Evolutionary conservation across 768 basidiomycete species (phyloP).

Genomic region (Phylloporus arenicola): DNA sequence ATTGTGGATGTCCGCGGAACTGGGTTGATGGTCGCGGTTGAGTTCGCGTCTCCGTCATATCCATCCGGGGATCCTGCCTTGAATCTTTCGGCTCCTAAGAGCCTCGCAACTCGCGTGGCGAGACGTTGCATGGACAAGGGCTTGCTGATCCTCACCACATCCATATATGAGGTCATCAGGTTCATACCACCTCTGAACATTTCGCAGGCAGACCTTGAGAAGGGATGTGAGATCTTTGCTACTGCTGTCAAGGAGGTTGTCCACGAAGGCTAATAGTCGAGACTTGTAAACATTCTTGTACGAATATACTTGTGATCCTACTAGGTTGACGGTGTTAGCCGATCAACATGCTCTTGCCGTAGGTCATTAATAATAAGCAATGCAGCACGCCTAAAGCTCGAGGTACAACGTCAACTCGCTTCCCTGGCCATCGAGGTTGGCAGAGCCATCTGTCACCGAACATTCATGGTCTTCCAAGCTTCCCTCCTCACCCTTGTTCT

Average conservation of each 20-base stretch:
- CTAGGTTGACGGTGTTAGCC: too few relatives aligned
- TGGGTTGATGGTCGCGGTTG: conserved; percentile 86
- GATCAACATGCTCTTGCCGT: neutral
- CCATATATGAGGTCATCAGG: conserved; percentile 79
- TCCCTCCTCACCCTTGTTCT: conserved; percentile 5
- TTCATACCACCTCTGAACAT: conserved; percentile 94
- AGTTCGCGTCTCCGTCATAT: conserved; percentile 62
- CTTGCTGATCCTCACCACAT: conserved; percentile 83
- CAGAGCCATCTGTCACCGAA: neutral
- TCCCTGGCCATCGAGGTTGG: conserved; percentile 13
- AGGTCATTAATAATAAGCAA: neutral
- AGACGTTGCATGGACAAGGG: conserved; percentile 83
- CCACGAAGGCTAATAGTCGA: conserved; percentile 28
- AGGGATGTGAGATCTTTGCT: conserved; percentile 59
- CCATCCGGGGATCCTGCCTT: conserved; percentile 45
- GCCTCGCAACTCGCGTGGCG: conserved; percentile 65
- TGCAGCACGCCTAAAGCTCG: conserved; percentile 5
- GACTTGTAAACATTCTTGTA: neutral
- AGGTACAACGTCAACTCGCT: conserved; percentile 2
- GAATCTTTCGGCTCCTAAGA: conserved; percentile 36
- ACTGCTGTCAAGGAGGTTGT: conserved; percentile 70
- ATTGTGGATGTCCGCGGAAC: conserved; percentile 85
- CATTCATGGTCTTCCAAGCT: conserved; percentile 13
- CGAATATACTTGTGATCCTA: neutral
- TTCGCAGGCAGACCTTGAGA: conserved; percentile 63